Base-by-base conservation (phyloP, 768 basidiomycete species). In the Leccinellum albellum region DNA sequence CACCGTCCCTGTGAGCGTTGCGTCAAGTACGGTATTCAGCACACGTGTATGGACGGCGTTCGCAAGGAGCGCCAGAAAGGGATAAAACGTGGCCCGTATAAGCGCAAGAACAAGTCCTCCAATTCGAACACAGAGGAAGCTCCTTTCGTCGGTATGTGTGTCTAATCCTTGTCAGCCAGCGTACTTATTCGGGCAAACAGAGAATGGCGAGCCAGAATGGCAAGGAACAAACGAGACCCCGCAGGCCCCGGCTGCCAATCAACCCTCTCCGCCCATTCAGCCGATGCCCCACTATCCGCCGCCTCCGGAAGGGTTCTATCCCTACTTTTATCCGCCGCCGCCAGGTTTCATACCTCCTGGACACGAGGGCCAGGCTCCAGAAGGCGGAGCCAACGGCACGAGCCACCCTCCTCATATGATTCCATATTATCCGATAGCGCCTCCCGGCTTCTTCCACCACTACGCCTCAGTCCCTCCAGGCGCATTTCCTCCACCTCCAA, bases 41-140 rank as follows among this genome's bases (percentile, higher is more conserved):
- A 79, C 26, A 70, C 76, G n/a, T 87, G 85, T 61, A 61, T 78
- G 3, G 85, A 87, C 61, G 84, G 85, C 2, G 73, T 79, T 17
- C 74, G 86, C 59, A 87, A 87, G 66, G 85, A 86, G 67, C 77
- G 86, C 55, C 84, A 85, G 64, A 82, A 81, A 50, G 81, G 81
- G 26, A 74, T 82, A 58, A 83, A 83, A 64, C 79, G 81, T 20
- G 81, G 81, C 3, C 82, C 81, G 2, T 83, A 83, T 66, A 83
- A 82, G 60, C 78, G 81, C 57, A 82, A 82, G 72, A 72, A 65
- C 56, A 78, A 79, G 63, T 44, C 55, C 13, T 8, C 56, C 20
- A 55, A 53, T 46, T 33, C 54, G n/a, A 71, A 67, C 31, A 24
- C 66, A 28, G 63, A 69, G 26, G 63, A 69, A 12, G 14, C 58